Evolutionary conservation across 2,329 filamentous ascomycete genomes (phyloP).

Genomic region (Botrytis porri): DNA sequence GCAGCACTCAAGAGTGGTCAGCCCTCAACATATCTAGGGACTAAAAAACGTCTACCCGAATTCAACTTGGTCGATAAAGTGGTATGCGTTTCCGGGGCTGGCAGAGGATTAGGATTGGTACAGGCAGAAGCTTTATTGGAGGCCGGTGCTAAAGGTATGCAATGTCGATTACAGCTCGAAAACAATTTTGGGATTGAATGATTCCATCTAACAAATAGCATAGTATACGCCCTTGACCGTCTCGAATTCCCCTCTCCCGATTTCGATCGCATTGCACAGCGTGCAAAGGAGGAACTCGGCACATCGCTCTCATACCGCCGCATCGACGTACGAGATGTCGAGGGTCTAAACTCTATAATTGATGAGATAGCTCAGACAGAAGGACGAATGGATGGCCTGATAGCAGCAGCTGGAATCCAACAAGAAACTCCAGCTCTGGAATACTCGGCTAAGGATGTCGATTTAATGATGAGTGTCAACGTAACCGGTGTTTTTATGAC

Average conservation of each 20-base stretch:
- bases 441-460: slow-evolving; percentile 70
- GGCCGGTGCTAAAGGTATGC: slow-evolving; percentile 63
- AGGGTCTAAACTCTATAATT: slow-evolving; percentile 63
- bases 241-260: slow-evolving; percentile 48
- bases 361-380: slow-evolving; percentile 65
- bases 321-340: slow-evolving; percentile 75
- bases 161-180: neutral
- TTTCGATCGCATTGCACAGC: slow-evolving; percentile 57
- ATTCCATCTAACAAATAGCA: neutral
- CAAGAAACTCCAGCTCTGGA: slow-evolving; percentile 82
- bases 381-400: slow-evolving; percentile 73
- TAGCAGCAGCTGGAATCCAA: slow-evolving; percentile 70
- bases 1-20: slow-evolving; percentile 19
- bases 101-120: slow-evolving; percentile 68
- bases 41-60: slow-evolving; percentile 44
- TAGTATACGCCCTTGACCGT: slow-evolving; percentile 35
- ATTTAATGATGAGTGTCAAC: slow-evolving; percentile 80
- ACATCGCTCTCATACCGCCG: slow-evolving; percentile 67
- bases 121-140: slow-evolving; percentile 72
- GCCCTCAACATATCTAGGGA: slow-evolving; percentile 28
- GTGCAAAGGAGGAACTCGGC: slow-evolving; percentile 44
- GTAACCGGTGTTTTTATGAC: slow-evolving; percentile 84
- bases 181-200: neutral
- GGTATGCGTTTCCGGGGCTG: slow-evolving; percentile 69
- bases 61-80: slow-evolving; percentile 68